Base-by-base conservation (phyloP, 2,329 filamentous ascomycete genomes). In the Beauveria medogensis region DNA sequence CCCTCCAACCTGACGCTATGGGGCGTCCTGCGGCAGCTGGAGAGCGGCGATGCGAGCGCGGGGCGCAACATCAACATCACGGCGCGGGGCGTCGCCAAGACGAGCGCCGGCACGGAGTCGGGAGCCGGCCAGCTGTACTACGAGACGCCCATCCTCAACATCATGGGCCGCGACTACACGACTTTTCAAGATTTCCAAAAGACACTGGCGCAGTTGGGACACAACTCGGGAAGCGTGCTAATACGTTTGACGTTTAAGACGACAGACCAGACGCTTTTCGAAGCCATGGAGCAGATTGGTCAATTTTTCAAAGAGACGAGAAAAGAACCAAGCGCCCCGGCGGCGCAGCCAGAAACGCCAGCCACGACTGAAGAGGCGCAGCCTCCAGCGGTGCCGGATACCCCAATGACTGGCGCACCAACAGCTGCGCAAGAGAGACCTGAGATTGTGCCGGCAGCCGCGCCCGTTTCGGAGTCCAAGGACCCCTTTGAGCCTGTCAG, bases 1-100 rank as follows among this genome's bases (percentile, higher is more conserved):
- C 87, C 92, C 1, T 96, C 90, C 72, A 89, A 91, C 65, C 90
- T 91, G 41, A 90, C 91, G 20, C 72, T 99, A 73, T 99, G 94
- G 94, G 84, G 91, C 66, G 80, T 97, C 30, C 72, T 99, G 61
- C 88, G 94, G 63, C 91, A 94, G 70, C 96, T 97, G 66, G 94
- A 99, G 74, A 88, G 88, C 64, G 86, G 83, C 40, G 82, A 83
- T 26, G 83, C 83, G n/a, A 85, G 80, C 54, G 79, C 80, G 61
- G 81, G 81, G 9, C 79, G 75, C 59, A 84, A 79, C 60, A 77
- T 90, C 65, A 97, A 97, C 71, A 84, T 99, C 67, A 97, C 94
- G 0, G 91, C 87, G 16, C 82, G 92, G 63, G 91, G 87, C 2
- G 80, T 89, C n/a, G 87, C 91, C 0, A 80, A 84, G 63, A 82